Conservation (phyloP, 768 basidiomycete genomes). For the Dentipellis fragilis region DNA sequence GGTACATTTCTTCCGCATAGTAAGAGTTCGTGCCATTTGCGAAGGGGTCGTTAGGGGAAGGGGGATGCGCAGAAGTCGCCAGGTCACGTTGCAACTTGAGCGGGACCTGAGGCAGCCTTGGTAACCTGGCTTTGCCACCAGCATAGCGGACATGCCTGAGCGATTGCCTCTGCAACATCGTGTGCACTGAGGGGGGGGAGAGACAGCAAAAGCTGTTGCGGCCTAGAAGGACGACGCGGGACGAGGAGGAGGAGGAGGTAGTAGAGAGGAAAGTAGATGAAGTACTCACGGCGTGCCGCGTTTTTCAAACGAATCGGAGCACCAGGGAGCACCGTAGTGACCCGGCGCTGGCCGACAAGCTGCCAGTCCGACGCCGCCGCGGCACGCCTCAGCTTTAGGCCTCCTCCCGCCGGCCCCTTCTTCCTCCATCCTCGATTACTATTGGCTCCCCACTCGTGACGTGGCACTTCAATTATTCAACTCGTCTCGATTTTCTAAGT, state of each 20-base stretch:
- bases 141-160: slow-evolving; percentile 25
- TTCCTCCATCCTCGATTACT: neutral
- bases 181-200: neutral
- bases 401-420: neutral
- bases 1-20: slow-evolving; percentile 97
- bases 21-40: slow-evolving; percentile 93
- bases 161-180: slow-evolving; percentile 29
- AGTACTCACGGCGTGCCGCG: neutral
- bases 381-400: neutral
- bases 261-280: neutral
- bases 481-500: slow-evolving; percentile 1
- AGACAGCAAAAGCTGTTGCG: neutral
- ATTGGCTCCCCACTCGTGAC: neutral
- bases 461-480: neutral
- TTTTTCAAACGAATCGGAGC: neutral
- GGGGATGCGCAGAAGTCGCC: slow-evolving; percentile 39
- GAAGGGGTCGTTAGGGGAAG: slow-evolving; percentile 76
- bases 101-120: slow-evolving; percentile 11
- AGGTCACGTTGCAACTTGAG: slow-evolving; percentile 23
- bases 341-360: neutral
- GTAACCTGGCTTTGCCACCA: slow-evolving; percentile 16
- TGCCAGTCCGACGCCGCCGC: neutral
- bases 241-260: neutral
- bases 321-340: neutral
- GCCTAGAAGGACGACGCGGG: neutral